These are phyloP conservation scores for Cercophora samala DNA, from an alignment of 495 filamentous ascomycete species.

Conservation along the genomic window DNA sequence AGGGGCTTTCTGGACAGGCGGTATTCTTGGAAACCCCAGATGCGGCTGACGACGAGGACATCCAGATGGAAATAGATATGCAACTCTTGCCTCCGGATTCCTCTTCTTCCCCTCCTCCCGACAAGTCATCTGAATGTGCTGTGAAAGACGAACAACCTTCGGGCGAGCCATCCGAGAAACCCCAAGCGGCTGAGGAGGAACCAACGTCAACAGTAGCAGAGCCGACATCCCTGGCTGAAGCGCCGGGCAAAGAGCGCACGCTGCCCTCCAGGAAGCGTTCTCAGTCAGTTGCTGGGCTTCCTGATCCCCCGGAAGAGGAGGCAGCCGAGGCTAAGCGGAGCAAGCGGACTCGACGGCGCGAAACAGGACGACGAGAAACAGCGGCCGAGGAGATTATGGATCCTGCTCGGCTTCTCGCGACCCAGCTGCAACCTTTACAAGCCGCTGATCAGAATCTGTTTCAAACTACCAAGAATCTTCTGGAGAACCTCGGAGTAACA, in stretches of 20 bases:
- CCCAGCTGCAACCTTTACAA: conserved; percentile 63
- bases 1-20: conserved; percentile 34
- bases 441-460: conserved; percentile 77
- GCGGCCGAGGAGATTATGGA: conserved; percentile 69
- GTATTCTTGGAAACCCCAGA: conserved; percentile 39
- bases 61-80: conserved; percentile 40
- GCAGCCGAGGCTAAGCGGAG: conserved; percentile 69
- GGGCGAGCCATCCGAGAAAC: conserved; percentile 20
- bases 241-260: conserved; percentile 32
- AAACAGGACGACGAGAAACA: conserved; percentile 57
- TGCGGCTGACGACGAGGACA: conserved; percentile 32
- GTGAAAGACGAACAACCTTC: conserved; percentile 12
- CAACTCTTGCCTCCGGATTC: conserved; percentile 27
- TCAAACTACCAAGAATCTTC: conserved; percentile 59
- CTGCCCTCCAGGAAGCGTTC: conserved; percentile 58
- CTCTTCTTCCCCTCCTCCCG: conserved; percentile 5
- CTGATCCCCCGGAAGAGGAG: conserved; percentile 52
- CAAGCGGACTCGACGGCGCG: conserved; percentile 73
- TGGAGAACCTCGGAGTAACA: conserved; percentile 63
- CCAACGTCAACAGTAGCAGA: conserved; percentile 11
- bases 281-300: conserved; percentile 58
- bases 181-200: conserved; percentile 10
- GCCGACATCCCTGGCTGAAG: conserved; percentile 19
- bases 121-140: conserved; percentile 5
- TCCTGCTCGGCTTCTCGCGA: conserved; percentile 65